Evolutionary conservation across 176 grass and related monocot genomes (phyloP).

Genomic region (Stipa capillata): DNA sequence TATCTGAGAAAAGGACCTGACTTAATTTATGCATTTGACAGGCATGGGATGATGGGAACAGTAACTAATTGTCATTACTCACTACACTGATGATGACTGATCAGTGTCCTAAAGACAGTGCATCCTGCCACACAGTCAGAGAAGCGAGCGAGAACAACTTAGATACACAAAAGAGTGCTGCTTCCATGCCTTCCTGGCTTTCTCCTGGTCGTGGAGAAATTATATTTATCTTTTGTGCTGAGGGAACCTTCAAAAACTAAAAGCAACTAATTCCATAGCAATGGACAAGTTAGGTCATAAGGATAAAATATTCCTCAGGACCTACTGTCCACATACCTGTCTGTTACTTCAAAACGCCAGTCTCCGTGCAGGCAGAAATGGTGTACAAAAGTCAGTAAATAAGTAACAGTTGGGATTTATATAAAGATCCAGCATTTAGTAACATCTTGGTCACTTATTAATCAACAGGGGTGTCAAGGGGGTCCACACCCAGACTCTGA

Average conservation of each 20-base stretch:
- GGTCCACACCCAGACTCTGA: too few species aligned
- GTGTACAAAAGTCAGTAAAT: neutral
- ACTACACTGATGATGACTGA: too few species aligned
- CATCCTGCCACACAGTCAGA: slow-evolving; percentile 6
- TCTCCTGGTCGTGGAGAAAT: neutral
- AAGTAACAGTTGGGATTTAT: too few species aligned
- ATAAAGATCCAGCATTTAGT: too few species aligned
- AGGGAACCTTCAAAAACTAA: neutral
- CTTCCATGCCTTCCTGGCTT: neutral
- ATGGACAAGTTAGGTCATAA: slow-evolving; percentile 37
- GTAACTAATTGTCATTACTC: neutral
- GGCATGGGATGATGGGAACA: slow-evolving; percentile 3
- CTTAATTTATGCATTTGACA: neutral
- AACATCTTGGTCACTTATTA: too few species aligned
- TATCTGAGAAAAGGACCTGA: slow-evolving; percentile 12
- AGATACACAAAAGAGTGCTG: neutral
- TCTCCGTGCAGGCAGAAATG: neutral
- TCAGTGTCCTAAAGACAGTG: too few species aligned
- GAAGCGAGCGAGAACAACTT: neutral
- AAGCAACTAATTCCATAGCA: neutral
- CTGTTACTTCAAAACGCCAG: neutral
- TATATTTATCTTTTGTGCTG: too few species aligned
- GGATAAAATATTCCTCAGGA: neutral
- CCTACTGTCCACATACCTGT: neutral
- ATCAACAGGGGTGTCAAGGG: too few species aligned